A percentile compares a stretch with the other conserved stretches of the same genome.
These are phyloP conservation scores for Mrakiaceae sp. DNA, from an alignment of 1,284 basidiomycete species.

Conservation along the genomic window DNA sequence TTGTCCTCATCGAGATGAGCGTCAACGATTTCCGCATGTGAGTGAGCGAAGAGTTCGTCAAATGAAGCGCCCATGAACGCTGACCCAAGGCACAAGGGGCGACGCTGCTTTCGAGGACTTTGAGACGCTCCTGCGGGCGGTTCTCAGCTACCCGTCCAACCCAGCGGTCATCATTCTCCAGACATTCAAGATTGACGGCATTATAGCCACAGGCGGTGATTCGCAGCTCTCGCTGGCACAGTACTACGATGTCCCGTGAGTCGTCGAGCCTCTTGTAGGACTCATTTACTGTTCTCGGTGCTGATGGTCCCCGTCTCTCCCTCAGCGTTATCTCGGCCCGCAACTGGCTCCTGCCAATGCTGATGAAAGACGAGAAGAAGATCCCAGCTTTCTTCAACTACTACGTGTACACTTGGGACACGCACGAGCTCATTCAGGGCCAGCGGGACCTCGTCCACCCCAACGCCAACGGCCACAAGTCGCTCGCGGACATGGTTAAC, in stretches of 20 bases:
- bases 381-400: conserved; percentile 1
- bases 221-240: conserved; percentile 33
- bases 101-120: conserved; percentile 21
- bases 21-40: conserved; percentile 34
- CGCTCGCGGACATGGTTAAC: conserved; percentile 1
- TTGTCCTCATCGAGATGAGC: conserved; percentile 35
- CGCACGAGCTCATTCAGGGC: neutral
- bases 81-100: conserved; percentile 6
- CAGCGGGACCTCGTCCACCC: neutral
- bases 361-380: conserved; percentile 1
- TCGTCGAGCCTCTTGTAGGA: conserved; percentile 2
- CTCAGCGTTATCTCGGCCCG: neutral
- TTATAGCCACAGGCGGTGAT: conserved; percentile 30
- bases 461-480: neutral
- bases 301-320: conserved; percentile 9
- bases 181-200: conserved; percentile 30
- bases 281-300: too few species aligned
- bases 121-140: conserved; percentile 34
- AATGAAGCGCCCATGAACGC: neutral
- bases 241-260: conserved; percentile 34
- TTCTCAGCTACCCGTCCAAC: conserved; percentile 30
- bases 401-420: neutral
- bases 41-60: conserved; percentile 9
- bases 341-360: neutral
- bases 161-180: conserved; percentile 34